Evolutionary conservation across 2,329 filamentous ascomycete species (phyloP).

Genomic region (Colletotrichum lindemuthianum): DNA sequence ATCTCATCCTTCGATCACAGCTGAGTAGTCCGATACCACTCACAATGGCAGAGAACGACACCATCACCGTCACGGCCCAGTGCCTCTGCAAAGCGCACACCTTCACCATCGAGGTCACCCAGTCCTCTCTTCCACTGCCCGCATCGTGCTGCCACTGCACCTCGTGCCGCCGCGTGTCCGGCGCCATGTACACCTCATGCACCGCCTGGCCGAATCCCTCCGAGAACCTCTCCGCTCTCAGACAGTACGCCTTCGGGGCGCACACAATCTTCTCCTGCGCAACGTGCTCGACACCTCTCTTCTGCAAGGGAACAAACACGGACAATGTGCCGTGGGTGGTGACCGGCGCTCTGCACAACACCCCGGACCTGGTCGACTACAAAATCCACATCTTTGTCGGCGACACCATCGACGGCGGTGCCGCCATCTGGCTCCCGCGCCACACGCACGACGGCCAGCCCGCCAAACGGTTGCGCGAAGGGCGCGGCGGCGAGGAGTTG

Average conservation of each 20-base stretch:
- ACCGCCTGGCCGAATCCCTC: slow-evolving; percentile 47
- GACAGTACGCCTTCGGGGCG: slow-evolving; percentile 49
- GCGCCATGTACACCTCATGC: slow-evolving; percentile 51
- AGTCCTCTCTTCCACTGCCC: slow-evolving; percentile 51
- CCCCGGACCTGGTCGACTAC: slow-evolving; percentile 45
- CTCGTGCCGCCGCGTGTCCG: slow-evolving; percentile 58
- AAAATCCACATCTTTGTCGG: slow-evolving; percentile 55
- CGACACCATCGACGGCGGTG: slow-evolving; percentile 64
- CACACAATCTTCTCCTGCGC: slow-evolving; percentile 52
- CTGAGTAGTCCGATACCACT: neutral
- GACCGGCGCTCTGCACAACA: slow-evolving; percentile 50
- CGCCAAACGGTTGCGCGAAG: slow-evolving; percentile 42
- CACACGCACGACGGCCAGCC: slow-evolving; percentile 40
- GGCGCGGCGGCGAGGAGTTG: slow-evolving; percentile 41
- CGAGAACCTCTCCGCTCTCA: slow-evolving; percentile 43
- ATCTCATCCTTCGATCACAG: neutral
- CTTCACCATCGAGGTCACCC: slow-evolving; percentile 48
- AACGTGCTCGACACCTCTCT: slow-evolving; percentile 55
- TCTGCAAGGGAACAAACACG: slow-evolving; percentile 44
- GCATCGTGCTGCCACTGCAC: slow-evolving; percentile 58
- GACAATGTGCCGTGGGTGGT: slow-evolving; percentile 43
- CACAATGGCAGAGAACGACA: neutral
- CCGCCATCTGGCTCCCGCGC: slow-evolving; percentile 55
- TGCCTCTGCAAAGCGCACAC: slow-evolving; percentile 57
- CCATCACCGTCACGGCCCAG: slow-evolving; percentile 37